phyloP scores from a whole-genome alignment of 371 early-diverging fungal genomes.

The Haplosporangium sp. region DNA sequence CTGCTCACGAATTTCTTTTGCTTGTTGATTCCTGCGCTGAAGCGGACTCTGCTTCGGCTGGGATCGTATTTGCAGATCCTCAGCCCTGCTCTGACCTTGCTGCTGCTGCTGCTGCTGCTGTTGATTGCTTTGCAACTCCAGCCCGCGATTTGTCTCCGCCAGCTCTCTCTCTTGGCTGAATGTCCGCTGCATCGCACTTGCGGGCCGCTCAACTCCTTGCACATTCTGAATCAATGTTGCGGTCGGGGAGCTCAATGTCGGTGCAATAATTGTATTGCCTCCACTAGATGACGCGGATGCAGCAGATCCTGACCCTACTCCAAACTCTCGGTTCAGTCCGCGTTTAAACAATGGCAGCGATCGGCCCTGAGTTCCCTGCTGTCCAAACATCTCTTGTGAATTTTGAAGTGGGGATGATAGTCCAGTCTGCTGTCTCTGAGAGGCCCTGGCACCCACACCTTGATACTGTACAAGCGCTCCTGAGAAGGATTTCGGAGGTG shows the following conservation, averaged over 20 bases:
- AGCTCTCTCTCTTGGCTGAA: constrained; percentile 33
- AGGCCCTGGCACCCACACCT: not conserved
- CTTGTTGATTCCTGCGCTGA: constrained; percentile 14
- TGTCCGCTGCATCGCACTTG: constrained; percentile 44
- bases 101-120: constrained; percentile 18
- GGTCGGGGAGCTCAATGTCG: not conserved
- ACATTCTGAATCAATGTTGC: constrained; percentile 29
- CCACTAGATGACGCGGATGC: not conserved
- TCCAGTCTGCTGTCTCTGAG: not conserved
- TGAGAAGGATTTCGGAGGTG: not conserved
- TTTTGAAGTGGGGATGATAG: too few species aligned
- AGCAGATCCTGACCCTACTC: too few species aligned
- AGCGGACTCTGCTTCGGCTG: not conserved
- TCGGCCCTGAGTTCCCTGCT: not conserved
- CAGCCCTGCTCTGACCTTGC: constrained; percentile 11
- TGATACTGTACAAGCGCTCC: not conserved
- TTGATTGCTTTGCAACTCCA: constrained; percentile 32
- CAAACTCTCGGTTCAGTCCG: not conserved
- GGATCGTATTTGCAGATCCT: constrained; percentile 24
- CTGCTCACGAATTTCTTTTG: constrained; percentile 9
- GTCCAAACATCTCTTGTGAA: too few species aligned
- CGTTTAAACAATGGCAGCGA: not conserved
- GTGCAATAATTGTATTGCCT: not conserved
- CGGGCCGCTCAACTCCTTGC: constrained; percentile 39
- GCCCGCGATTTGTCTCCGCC: constrained; percentile 16